These are phyloP conservation scores for Herpomyces periplanetae DNA, from an alignment of 2,329 filamentous ascomycete species.

Conservation along the genomic window DNA sequence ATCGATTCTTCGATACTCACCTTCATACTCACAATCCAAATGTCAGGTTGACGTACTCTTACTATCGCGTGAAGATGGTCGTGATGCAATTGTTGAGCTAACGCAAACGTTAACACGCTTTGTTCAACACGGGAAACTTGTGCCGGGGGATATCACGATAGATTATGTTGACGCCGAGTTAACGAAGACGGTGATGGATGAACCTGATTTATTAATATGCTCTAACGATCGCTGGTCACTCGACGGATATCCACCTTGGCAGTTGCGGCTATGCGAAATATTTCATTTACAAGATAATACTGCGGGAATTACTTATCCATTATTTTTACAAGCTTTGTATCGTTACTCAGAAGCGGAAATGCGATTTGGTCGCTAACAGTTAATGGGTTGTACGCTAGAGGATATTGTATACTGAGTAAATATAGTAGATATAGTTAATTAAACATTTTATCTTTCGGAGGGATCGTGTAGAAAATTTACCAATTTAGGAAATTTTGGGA, in stretches of 20 bases:
- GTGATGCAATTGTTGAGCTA: constrained; percentile 72
- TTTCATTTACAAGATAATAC: constrained; percentile 32
- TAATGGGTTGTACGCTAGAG: too few species aligned
- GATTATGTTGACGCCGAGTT: constrained; percentile 72
- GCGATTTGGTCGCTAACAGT: constrained; percentile 23
- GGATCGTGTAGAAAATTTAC: too few species aligned
- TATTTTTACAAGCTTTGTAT: constrained; percentile 49
- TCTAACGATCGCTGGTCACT: constrained; percentile 53
- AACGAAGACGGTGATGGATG: constrained; percentile 31
- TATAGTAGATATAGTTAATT: too few species aligned
- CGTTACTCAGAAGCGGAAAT: constrained; percentile 62
- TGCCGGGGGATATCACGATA: constrained; percentile 35
- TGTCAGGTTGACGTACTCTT: constrained; percentile 17
- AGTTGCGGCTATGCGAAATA: constrained; percentile 72
- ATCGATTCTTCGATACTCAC: constrained; percentile 8
- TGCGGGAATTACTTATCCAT: constrained; percentile 65
- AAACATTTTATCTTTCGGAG: too few species aligned
- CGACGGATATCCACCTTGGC: constrained; percentile 82
- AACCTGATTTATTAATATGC: constrained; percentile 58
- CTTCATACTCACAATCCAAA: constrained; percentile 5
- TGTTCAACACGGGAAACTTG: constrained; percentile 57
- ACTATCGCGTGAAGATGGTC: constrained; percentile 51
- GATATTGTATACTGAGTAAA: too few species aligned
- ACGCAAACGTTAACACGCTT: constrained; percentile 80
- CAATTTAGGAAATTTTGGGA: too few species aligned